These are phyloP conservation scores for Carpinus fangiana DNA, from an alignment of 306 rosid genomes.

Conservation along the genomic window DNA sequence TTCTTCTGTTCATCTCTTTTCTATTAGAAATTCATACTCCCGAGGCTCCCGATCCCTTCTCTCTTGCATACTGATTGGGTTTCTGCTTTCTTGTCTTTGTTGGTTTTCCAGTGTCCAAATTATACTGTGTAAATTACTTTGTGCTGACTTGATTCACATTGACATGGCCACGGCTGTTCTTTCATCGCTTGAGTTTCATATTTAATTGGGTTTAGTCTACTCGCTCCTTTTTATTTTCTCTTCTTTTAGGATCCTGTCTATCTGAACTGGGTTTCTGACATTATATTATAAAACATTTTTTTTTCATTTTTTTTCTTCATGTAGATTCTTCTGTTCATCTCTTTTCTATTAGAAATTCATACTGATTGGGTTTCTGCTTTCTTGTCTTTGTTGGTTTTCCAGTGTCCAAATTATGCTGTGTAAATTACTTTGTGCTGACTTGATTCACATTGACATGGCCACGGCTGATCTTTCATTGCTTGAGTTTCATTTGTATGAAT, in stretches of 20 bases:
- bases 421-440: constrained; percentile 26
- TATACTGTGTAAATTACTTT: constrained; percentile 21
- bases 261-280: constrained; percentile 15
- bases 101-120: constrained; percentile 17
- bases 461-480: constrained; percentile 35
- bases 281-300: not conserved
- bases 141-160: constrained; percentile 32
- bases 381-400: constrained; percentile 21
- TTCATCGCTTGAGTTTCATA: constrained; percentile 25
- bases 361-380: constrained; percentile 16
- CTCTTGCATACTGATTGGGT: constrained; percentile 18
- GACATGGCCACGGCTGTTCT: constrained; percentile 33
- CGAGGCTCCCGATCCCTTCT: constrained; percentile 3
- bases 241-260: constrained; percentile 24
- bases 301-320: not conserved
- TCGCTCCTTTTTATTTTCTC: not conserved
- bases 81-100: constrained; percentile 19
- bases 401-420: constrained; percentile 18
- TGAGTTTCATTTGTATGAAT: constrained; percentile 31
- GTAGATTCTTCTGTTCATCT: constrained; percentile 20
- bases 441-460: constrained; percentile 26
- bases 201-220: constrained; percentile 5
- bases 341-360: constrained; percentile 19
- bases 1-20: constrained; percentile 23
- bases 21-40: constrained; percentile 20